Base-by-base conservation (phyloP, 108 stramenopile species). In the Aureococcus anophagefferens region DNA sequence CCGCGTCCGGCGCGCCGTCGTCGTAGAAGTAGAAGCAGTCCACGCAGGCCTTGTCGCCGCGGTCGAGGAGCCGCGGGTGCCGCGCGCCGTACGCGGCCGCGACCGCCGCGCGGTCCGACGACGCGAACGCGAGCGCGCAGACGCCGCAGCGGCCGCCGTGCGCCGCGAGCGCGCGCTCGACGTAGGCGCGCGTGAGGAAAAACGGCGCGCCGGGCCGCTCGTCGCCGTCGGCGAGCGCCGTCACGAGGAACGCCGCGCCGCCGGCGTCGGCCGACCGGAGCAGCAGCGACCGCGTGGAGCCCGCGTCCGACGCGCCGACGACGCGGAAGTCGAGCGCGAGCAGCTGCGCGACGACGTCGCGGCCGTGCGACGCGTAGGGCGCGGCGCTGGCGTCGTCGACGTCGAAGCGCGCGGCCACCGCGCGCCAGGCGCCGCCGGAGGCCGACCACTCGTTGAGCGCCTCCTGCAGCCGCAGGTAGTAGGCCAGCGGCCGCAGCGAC, bases 341-440 rank as follows among this genome's bases (percentile, higher is more conserved):
- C 21, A 71, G 59, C 35, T 71, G 70, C 29, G 62, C 70, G n/a
- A 71, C 70, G 34, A 71, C 63, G 62, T 71, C 70, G 18, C 62
- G 70, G 35, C n/a, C n/a, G n/a, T n/a, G n/a, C n/a, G n/a, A n/a
- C n/a, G n/a, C n/a, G n/a, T n/a, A n/a, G n/a, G n/a, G n/a, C n/a
- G n/a, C n/a, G n/a, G n/a, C n/a, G n/a, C n/a, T n/a, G n/a, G n/a
- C n/a, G n/a, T n/a, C n/a, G n/a, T n/a, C n/a, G n/a, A n/a, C n/a
- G n/a, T n/a, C n/a, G n/a, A n/a, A n/a, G n/a, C n/a, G n/a, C n/a
- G n/a, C n/a, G n/a, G n/a, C n/a, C n/a, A n/a, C n/a, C n/a, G n/a
- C n/a, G n/a, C n/a, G n/a, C n/a, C n/a, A n/a, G n/a, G n/a, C n/a
- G n/a, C n/a, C n/a, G n/a, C n/a, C n/a, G n/a, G n/a, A n/a, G n/a